Percentiles rank a stretch among this genome's conserved stretches.
Conservation (phyloP, 441 rosid species). For the Croton setiger region DNA sequence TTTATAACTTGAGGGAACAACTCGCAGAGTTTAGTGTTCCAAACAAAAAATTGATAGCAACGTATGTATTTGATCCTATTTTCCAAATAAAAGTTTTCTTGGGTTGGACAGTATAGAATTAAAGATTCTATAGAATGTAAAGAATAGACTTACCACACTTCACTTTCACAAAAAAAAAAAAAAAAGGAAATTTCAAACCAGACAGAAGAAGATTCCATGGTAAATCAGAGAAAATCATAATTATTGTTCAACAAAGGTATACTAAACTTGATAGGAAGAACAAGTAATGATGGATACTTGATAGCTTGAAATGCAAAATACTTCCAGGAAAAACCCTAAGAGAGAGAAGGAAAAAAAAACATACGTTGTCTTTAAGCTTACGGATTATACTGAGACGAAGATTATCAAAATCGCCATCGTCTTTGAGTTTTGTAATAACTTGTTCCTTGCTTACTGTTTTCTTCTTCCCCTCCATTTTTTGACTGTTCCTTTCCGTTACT, state of each 20-base stretch:
- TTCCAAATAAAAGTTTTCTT: too few species aligned
- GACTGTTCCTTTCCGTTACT: background rate
- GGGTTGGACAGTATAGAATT: too few species aligned
- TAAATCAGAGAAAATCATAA: background rate
- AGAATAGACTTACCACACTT: background rate
- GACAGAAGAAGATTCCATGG: background rate
- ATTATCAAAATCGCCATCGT: constrained; percentile 89
- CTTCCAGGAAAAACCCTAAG: constrained; percentile 24
- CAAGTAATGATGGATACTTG: background rate
- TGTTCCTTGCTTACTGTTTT: constrained; percentile 50
- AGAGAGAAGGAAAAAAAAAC: background rate
- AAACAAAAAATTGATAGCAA: too few species aligned
- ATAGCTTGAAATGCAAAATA: background rate
- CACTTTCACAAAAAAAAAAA: background rate
- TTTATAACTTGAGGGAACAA: too few species aligned
- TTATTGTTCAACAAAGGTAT: background rate
- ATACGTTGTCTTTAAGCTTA: constrained; percentile 81
- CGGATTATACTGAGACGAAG: constrained; percentile 86
- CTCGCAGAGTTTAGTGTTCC: too few species aligned
- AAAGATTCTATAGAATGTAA: too few species aligned
- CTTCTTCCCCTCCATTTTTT: constrained; percentile 13
- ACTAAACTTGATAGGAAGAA: background rate
- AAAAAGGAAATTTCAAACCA: background rate
- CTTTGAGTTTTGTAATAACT: constrained; percentile 74
- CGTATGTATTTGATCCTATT: too few species aligned